Evolutionary conservation across 371 early-diverging fungal genomes (phyloP), one percentile per base, ranked within the genome.

Genomic region (Actinomortierella ambigua): DNA sequence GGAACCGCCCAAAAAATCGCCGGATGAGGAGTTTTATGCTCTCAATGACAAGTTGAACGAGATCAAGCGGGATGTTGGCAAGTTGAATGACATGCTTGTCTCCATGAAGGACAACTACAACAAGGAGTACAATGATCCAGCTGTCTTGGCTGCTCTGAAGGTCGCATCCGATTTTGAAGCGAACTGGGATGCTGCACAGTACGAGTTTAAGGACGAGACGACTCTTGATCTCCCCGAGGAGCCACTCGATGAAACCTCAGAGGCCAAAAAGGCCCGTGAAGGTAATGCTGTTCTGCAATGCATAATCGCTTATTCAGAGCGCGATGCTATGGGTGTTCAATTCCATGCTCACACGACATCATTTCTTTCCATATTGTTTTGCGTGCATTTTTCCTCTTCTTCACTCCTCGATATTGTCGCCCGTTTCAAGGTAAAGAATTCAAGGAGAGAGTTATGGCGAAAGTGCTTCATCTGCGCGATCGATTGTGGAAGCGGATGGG

Each of bases 71-170:
- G 61, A 63, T 1, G 60, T 69, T 42, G 69, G 69, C 6, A 28
- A 29, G 23, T 50, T 69, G 61, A 60, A 56, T 20, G 52, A 59
- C 15, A 23, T 69, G 39, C n/a, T 69, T 23, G 63, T 63, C 27
- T 18, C 57, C 2, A 61, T 69, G 64, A 69, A 63, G 43, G 64
- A 69, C 18, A 41, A 28, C 8, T 60, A 69, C 55, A 69, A 69
- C 50, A 59, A 44, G 0, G 69, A 69, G 29, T 63, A 69, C 46
- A 69, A 69, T 24, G 69, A 69, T 27, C 60, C 55, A 18, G 69
- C 69, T 2, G 69, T 69, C 2, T n/a, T 69, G 55, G 59, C 51
- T 9, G 61, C 69, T 11, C 46, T 69, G 50, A 53, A 29, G 23
- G 50, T 41, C 39, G 39, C 56, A 8, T 53, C 60, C 15, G 64